Conservation (phyloP, 768 basidiomycete species). For the Rubroboletus pulcherrimus region DNA sequence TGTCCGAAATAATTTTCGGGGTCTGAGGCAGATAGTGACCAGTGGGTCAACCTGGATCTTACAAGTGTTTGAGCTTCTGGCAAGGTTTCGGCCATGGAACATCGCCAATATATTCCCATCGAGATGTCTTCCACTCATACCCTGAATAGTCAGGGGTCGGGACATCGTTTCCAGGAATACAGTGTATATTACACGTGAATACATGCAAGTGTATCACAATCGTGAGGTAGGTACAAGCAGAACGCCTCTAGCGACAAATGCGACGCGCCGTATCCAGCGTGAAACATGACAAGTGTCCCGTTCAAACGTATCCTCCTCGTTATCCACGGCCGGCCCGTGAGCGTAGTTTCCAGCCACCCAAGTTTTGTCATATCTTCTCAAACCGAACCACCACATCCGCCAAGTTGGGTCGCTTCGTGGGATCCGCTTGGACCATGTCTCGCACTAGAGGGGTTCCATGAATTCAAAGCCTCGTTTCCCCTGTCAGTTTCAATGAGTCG, state of each 20-base stretch:
- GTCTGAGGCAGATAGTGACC: too few relatives aligned
- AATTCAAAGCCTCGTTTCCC: neutral
- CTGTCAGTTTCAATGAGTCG: neutral
- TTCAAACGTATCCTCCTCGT: neutral
- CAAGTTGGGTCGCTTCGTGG: conserved; percentile 19
- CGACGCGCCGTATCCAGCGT: conserved; percentile 17
- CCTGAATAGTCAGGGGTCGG: too few relatives aligned
- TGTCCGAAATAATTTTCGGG: too few relatives aligned
- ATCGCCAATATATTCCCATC: too few relatives aligned
- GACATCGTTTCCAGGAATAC: too few relatives aligned
- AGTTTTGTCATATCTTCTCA: conserved; percentile 9
- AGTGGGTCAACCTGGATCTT: too few relatives aligned
- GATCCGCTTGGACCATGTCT: too few relatives aligned
- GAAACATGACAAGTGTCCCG: neutral
- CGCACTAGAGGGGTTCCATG: too few relatives aligned
- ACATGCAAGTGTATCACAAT: neutral
- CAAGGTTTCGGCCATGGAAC: too few relatives aligned
- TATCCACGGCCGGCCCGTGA: neutral
- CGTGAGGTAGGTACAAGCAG: conserved; percentile 10
- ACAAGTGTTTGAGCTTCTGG: too few relatives aligned
- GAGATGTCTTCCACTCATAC: too few relatives aligned
- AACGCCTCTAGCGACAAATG: conserved; percentile 12
- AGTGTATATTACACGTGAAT: neutral
- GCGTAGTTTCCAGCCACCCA: conserved; percentile 7
- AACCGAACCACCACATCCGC: conserved; percentile 33